Percentiles rank a stretch among this genome's conserved stretches.
Evolutionary conservation across 1,284 basidiomycete genomes (phyloP).

Genomic region (Sanghuangporus weigelae): DNA sequence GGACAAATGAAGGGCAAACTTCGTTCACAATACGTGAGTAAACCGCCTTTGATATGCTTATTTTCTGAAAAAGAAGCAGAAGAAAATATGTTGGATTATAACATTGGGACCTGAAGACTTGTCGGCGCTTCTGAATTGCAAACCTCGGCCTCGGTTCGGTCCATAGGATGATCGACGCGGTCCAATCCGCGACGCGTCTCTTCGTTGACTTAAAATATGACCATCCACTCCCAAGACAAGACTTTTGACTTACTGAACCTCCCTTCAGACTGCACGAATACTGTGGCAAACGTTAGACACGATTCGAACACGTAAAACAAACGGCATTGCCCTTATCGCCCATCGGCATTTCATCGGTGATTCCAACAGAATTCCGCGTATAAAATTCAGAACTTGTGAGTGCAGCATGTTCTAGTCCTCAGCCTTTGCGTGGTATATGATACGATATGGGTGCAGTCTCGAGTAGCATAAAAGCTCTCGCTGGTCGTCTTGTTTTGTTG

Average conservation of each 20-base stretch:
- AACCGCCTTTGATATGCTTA: neutral
- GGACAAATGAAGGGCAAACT: constrained; percentile 9
- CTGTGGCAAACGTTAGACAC: neutral
- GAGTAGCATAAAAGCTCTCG: neutral
- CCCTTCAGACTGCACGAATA: neutral
- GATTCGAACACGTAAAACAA: neutral
- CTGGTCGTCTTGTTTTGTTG: neutral
- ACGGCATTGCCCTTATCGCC: constrained; percentile 2
- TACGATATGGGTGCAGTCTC: neutral
- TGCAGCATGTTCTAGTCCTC: neutral
- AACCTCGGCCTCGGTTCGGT: constrained; percentile 2
- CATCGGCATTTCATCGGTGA: constrained; percentile 11
- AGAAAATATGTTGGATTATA: neutral
- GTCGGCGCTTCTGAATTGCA: constrained; percentile 3
- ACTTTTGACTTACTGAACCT: neutral
- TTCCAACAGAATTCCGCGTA: neutral
- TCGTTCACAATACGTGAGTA: neutral
- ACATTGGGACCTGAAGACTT: neutral
- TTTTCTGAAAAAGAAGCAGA: neutral
- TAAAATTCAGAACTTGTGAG: neutral
- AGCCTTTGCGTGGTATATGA: neutral
- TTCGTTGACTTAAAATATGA: neutral
- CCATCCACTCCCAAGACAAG: neutral
- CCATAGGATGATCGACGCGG: constrained; percentile 1
- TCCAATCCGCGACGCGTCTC: neutral